Evolutionary conservation across 352 stramenopile genomes (phyloP), one percentile per base, ranked within the genome.

Genomic region (Salisapilia sapeloensis): DNA sequence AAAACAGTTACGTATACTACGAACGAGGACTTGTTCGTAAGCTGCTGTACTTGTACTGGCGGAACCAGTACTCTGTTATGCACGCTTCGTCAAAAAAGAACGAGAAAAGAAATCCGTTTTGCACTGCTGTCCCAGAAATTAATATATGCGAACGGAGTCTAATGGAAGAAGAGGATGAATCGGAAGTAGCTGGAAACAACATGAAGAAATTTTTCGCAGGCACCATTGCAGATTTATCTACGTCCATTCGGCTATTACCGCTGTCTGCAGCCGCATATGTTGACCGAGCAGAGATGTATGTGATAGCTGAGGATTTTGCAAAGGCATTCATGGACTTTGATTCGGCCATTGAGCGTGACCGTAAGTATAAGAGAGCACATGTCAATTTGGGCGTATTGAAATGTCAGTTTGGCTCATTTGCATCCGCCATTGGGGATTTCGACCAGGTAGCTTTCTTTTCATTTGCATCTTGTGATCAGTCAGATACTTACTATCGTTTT

Each of bases 351-450:
- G 50, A 70, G 13, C 47, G 53, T 2, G 56, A 83, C 15, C 60
- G 56, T 0, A 62, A 59, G 24, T 63, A 53, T 15, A 49, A 53
- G 18, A 56, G 67, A 13, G 66, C 70, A 15, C 50, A 70, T 21
- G 40, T 83, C 26, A 77, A 67, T 38, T 26, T 69, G 3, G 70
- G 70, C 16, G 51, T 85, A n/a, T 48, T 85, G n/a, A 78, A 85
- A 34, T 81, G 70, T 13, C 66, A 77, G n/a, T 80, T 85, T 30
- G 38, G 48, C 12, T 52, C 53, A 3, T 80, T 67, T 29, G 64
- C 70, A 2, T 33, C 66, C 2, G 66, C 66, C 21, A 81, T 85
- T 24, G 50, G 48, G 11, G 61, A 79, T 35, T 85, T 80, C 38
- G 70, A 85, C 32, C 45, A 63, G n/a, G n/a, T n/a, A 12, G 38